These are phyloP conservation scores for Trametes cingulata DNA, from an alignment of 768 basidiomycete species.

Conservation along the genomic window DNA sequence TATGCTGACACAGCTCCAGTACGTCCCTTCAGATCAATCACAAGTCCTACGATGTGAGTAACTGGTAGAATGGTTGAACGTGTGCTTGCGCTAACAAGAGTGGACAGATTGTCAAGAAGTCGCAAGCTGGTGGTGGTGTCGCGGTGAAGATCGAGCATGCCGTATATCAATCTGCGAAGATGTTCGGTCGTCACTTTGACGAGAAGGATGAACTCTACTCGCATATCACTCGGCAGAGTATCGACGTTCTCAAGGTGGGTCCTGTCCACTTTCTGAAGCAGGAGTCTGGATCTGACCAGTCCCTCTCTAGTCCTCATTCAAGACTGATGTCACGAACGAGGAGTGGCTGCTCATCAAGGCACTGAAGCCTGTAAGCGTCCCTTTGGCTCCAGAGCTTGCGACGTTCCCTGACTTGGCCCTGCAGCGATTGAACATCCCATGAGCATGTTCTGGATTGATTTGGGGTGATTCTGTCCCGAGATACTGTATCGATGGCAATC, in stretches of 20 bases:
- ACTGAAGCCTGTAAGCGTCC: slow-evolving; percentile 67
- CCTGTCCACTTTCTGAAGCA: neutral
- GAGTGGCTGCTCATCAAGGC: slow-evolving; percentile 93
- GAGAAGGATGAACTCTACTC: slow-evolving; percentile 95
- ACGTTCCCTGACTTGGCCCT: neutral
- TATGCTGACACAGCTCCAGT: slow-evolving; percentile 39
- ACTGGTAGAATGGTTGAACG: neutral
- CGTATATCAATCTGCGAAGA: slow-evolving; percentile 91
- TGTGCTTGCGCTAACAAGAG: neutral
- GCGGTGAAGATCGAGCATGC: slow-evolving; percentile 99
- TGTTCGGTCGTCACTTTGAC: slow-evolving; percentile 95
- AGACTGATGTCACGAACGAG: slow-evolving; percentile 83
- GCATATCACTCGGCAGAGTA: slow-evolving; percentile 87
- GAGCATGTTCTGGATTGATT: slow-evolving; percentile 10
- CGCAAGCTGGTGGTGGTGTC: slow-evolving; percentile 93
- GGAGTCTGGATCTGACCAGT: neutral
- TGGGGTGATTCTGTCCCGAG: neutral
- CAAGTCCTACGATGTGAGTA: slow-evolving; percentile 74
- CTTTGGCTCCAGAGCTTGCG: neutral
- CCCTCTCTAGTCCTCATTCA: slow-evolving; percentile 70
- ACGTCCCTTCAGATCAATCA: slow-evolving; percentile 98
- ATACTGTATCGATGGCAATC: slow-evolving; percentile 11
- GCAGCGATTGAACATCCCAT: slow-evolving; percentile 43
- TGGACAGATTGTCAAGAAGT: slow-evolving; percentile 80
- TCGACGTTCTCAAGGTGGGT: slow-evolving; percentile 89